Conservation (phyloP, 257 asterid species). For the Solanum rostratum region DNA sequence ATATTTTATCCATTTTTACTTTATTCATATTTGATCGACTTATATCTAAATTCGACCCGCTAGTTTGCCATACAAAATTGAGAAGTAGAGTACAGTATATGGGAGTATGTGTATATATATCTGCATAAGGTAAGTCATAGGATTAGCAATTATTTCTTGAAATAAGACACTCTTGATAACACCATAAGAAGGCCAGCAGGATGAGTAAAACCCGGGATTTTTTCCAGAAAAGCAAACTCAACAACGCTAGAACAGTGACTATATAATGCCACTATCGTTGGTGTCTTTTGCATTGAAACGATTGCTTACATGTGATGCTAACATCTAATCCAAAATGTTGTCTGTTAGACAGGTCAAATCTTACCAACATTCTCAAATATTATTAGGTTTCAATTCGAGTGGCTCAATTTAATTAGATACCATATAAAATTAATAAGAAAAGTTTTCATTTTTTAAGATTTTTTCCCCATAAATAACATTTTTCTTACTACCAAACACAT, state of each 20-base stretch:
- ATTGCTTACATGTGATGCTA: not conserved
- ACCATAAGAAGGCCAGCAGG: conserved; percentile 4
- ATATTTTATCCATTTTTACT: no score
- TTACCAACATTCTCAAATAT: not conserved
- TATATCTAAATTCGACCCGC: no score
- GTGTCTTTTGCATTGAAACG: not conserved
- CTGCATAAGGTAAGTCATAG: not conserved
- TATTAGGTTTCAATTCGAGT: not conserved
- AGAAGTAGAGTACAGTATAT: no score
- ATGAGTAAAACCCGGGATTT: conserved; percentile 12
- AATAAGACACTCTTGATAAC: not conserved
- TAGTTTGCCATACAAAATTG: no score
- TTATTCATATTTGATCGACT: no score
- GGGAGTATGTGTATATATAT: no score
- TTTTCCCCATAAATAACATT: not conserved
- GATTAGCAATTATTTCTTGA: not conserved
- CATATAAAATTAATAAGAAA: no score
- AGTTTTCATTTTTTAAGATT: not conserved
- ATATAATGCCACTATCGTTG: conserved; percentile 1
- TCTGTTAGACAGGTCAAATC: not conserved
- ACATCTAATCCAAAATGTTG: not conserved
- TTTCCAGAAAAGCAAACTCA: conserved; percentile 5
- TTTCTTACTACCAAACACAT: not conserved
- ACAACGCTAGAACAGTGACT: not conserved
- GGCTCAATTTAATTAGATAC: no score